Conservation (phyloP, 805 yeast species). For the Metschnikowia proteae region DNA sequence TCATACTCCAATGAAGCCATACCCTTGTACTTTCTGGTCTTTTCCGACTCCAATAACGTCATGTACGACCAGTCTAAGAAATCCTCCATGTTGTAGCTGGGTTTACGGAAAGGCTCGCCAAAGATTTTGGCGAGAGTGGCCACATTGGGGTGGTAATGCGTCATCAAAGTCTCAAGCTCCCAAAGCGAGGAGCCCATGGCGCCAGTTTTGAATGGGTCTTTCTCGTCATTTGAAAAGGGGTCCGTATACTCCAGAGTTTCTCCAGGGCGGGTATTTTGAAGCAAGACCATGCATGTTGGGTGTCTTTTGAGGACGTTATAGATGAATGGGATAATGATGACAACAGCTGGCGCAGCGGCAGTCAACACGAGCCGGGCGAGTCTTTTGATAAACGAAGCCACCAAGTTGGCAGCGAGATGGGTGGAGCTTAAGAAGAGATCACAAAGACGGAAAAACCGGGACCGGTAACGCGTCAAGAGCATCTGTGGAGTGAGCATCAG, state of each 20-base stretch:
- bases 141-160: slow-evolving; percentile 93
- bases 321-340: slow-evolving; percentile 82
- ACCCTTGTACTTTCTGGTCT: slow-evolving; percentile 59
- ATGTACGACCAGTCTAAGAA: slow-evolving; percentile 88
- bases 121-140: slow-evolving; percentile 87
- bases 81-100: slow-evolving; percentile 86
- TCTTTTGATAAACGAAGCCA: slow-evolving; percentile 86
- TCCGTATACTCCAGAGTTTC: slow-evolving; percentile 41
- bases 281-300: slow-evolving; percentile 88
- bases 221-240: slow-evolving; percentile 60
- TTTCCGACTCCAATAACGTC: slow-evolving; percentile 60
- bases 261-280: slow-evolving; percentile 50
- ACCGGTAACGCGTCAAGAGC: slow-evolving; percentile 73
- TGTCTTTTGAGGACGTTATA: slow-evolving; percentile 87
- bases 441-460: slow-evolving; percentile 82
- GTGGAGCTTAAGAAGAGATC: slow-evolving; percentile 84
- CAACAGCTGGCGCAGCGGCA: slow-evolving; percentile 86
- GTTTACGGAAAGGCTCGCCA: slow-evolving; percentile 85
- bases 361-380: slow-evolving; percentile 69
- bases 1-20: slow-evolving; percentile 80
- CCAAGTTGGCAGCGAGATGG: slow-evolving; percentile 75
- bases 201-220: slow-evolving; percentile 71
- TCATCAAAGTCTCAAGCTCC: slow-evolving; percentile 78
- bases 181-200: slow-evolving; percentile 87
- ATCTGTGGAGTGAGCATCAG: slow-evolving; percentile 71